phyloP scores from a whole-genome alignment of 192 early-diverging fungal species.

The Coemansia sp. region DNA sequence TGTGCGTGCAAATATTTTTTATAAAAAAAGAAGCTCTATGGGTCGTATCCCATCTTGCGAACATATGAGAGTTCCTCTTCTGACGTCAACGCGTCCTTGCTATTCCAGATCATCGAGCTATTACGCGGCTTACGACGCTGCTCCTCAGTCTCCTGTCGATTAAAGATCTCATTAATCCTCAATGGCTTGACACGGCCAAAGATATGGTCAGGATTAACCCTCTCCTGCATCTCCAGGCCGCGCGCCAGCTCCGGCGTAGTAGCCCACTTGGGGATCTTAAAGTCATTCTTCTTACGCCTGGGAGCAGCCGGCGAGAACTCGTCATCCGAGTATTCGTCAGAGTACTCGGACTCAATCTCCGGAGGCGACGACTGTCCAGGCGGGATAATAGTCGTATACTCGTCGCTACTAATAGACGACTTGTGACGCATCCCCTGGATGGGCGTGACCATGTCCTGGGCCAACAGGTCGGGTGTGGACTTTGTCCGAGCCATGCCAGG shows the following conservation, averaged over 20 bases:
- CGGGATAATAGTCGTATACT: slow-evolving; percentile 52
- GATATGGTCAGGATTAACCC: slow-evolving; percentile 54
- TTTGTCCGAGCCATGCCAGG: slow-evolving; percentile 27
- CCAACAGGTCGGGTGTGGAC: slow-evolving; percentile 37
- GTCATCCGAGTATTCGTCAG: slow-evolving; percentile 55
- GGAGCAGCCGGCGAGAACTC: slow-evolving; percentile 40
- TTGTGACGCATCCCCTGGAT: background rate
- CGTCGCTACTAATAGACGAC: slow-evolving; percentile 22
- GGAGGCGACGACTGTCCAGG: slow-evolving; percentile 44
- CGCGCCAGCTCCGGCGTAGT: slow-evolving; percentile 52
- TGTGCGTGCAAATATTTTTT: background rate
- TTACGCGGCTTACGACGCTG: slow-evolving; percentile 43
- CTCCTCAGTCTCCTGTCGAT: slow-evolving; percentile 22
- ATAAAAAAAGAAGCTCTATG: slow-evolving; percentile 17
- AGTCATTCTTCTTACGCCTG: slow-evolving; percentile 47
- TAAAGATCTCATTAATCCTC: slow-evolving; percentile 54
- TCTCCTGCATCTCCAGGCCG: slow-evolving; percentile 44
- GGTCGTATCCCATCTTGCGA: slow-evolving; percentile 55
- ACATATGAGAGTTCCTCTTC: slow-evolving; percentile 55
- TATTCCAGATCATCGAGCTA: slow-evolving; percentile 58
- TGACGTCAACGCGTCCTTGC: slow-evolving; percentile 45
- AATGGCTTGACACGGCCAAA: slow-evolving; percentile 55
- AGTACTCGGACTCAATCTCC: slow-evolving; percentile 54
- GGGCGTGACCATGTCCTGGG: background rate
- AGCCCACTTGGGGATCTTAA: slow-evolving; percentile 51